Percentiles rank a stretch among this genome's conserved stretches.
Conservation (phyloP, 108 stramenopile genomes). For the Thalassiosira profunda region DNA sequence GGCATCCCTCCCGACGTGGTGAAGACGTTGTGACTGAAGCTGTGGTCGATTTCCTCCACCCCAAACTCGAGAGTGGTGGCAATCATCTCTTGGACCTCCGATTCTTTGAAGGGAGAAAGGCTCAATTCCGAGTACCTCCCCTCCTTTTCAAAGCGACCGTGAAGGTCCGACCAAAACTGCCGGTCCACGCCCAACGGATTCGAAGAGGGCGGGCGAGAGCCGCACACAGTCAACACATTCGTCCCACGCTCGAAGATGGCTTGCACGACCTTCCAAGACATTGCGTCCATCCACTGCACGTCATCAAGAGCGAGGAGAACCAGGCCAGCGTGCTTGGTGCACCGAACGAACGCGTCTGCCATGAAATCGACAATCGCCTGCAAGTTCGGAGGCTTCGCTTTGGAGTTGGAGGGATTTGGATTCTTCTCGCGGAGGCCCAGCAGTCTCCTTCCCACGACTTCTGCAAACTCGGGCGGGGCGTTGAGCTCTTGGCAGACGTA, state of each 20-base stretch:
- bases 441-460: constrained; percentile 52
- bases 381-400: constrained; percentile 33
- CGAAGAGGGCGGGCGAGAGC: constrained; percentile 37
- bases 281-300: constrained; percentile 64
- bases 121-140: constrained; percentile 52
- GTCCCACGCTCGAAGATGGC: constrained; percentile 39
- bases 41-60: constrained; percentile 41
- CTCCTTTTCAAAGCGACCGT: constrained; percentile 6
- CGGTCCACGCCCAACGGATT: constrained; percentile 39
- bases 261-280: constrained; percentile 71
- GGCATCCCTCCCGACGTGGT: constrained; percentile 70
- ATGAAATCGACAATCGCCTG: constrained; percentile 62
- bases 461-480: constrained; percentile 59
- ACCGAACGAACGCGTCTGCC: constrained; percentile 59
- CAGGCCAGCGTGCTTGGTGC: constrained; percentile 48
- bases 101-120: constrained; percentile 43
- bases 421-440: constrained; percentile 33
- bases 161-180: constrained; percentile 59
- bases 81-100: constrained; percentile 56
- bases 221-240: constrained; percentile 63
- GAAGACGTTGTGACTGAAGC: constrained; percentile 47
- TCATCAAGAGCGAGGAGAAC: constrained; percentile 76
- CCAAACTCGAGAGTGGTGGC: constrained; percentile 43
- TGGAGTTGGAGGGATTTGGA: background rate
- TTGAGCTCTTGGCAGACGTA: constrained; percentile 62